phyloP scores from a whole-genome alignment of 2,329 filamentous ascomycete species.

The Fusarium sp. region DNA sequence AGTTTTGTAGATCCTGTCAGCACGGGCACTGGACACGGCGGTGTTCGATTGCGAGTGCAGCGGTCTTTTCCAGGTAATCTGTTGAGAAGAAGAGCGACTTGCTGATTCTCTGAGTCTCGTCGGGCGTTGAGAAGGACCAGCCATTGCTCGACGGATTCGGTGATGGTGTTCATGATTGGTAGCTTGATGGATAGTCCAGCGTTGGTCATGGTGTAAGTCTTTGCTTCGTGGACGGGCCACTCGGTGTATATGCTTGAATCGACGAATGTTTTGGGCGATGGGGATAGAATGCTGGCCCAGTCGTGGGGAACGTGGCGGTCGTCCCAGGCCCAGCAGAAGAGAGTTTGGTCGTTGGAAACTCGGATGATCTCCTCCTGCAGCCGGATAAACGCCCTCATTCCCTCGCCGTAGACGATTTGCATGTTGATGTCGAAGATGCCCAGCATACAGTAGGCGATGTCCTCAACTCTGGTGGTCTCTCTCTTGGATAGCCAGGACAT shows the following conservation, averaged over 20 bases:
- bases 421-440: slow-evolving; percentile 34
- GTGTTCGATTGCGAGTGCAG: slow-evolving; percentile 19
- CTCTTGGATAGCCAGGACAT: slow-evolving; percentile 25
- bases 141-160: slow-evolving; percentile 28
- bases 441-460: slow-evolving; percentile 28
- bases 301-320: slow-evolving; percentile 22
- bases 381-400: slow-evolving; percentile 19
- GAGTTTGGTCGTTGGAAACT: slow-evolving; percentile 20
- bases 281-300: slow-evolving; percentile 19
- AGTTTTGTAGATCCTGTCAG: slow-evolving; percentile 16
- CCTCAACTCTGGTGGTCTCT: slow-evolving; percentile 19
- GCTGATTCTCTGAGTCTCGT: slow-evolving; percentile 24
- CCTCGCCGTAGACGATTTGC: slow-evolving; percentile 28
- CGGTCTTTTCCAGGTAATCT: slow-evolving; percentile 20
- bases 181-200: slow-evolving; percentile 19
- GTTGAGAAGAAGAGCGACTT: slow-evolving; percentile 16
- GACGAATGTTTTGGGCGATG: slow-evolving; percentile 17
- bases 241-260: slow-evolving; percentile 25
- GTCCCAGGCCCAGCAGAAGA: slow-evolving; percentile 30
- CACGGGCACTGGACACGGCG: slow-evolving; percentile 1
- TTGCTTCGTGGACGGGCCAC: slow-evolving; percentile 28
- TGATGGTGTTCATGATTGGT: slow-evolving; percentile 27
- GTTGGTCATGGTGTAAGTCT: slow-evolving; percentile 26
- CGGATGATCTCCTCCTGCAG: slow-evolving; percentile 31
- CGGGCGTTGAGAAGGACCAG: slow-evolving; percentile 21